These are phyloP conservation scores for Capsicum chinense DNA, from an alignment of 257 asterid genomes.

Conservation along the genomic window DNA sequence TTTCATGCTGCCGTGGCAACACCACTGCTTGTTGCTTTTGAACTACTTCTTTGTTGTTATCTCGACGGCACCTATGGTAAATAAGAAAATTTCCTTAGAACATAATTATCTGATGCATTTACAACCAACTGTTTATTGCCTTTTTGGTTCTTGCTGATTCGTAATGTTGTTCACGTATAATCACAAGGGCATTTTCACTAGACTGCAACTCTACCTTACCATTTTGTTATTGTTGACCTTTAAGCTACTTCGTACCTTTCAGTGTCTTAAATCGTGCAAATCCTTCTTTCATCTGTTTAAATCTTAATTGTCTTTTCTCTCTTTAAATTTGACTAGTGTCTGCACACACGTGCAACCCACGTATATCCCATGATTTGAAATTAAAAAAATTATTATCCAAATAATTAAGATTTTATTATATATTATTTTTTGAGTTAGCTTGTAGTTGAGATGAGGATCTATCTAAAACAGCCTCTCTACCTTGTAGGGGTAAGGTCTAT, in stretches of 20 bases:
- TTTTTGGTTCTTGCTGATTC: neutral
- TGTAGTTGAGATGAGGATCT: too few species aligned
- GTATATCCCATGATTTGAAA: too few species aligned
- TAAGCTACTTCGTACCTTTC: constrained; percentile 8
- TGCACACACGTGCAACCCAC: too few species aligned
- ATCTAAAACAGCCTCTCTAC: too few species aligned
- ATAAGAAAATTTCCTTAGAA: constrained; percentile 32
- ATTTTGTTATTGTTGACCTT: neutral
- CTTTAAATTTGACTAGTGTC: neutral
- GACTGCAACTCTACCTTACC: neutral
- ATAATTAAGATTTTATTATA: too few species aligned
- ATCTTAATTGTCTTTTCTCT: neutral
- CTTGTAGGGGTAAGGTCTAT: too few species aligned
- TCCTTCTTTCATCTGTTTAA: neutral
- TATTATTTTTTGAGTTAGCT: too few species aligned
- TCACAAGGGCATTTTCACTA: neutral
- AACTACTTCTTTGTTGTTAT: constrained; percentile 85
- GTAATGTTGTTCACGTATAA: neutral
- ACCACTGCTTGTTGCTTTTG: constrained; percentile 93
- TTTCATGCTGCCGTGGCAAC: constrained; percentile 82
- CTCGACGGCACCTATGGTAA: constrained; percentile 73
- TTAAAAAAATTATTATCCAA: too few species aligned
- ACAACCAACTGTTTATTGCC: neutral
- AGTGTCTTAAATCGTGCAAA: neutral
- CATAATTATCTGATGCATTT: constrained; percentile 16